Percentiles rank a stretch among this genome's conserved stretches.
Conservation (phyloP, 2,329 filamentous ascomycete genomes). For the Talaromyces sp. region DNA sequence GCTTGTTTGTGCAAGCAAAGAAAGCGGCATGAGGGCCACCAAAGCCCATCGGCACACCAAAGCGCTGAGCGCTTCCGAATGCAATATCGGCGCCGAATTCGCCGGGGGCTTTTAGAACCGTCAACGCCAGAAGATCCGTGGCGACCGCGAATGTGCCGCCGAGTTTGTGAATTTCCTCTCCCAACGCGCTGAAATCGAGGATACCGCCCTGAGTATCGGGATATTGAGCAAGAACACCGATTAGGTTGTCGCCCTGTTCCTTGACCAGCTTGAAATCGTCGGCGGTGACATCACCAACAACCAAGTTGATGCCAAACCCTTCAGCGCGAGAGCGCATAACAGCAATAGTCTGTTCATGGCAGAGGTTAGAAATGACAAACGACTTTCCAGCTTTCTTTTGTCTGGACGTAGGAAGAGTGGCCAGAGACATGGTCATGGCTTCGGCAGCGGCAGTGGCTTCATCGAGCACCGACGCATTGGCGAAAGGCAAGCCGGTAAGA, state of each 20-base stretch:
- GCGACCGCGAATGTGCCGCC: conserved; percentile 80
- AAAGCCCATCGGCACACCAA: conserved; percentile 87
- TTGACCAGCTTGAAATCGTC: conserved; percentile 63
- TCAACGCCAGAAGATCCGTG: conserved; percentile 84
- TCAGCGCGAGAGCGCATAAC: conserved; percentile 81
- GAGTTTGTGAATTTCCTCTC: conserved; percentile 70
- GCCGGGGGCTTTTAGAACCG: conserved; percentile 79
- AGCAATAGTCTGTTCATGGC: conserved; percentile 80
- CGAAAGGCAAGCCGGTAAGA: conserved; percentile 77
- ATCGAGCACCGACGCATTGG: conserved; percentile 87
- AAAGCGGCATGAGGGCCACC: conserved; percentile 96
- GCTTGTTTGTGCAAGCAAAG: conserved; percentile 84
- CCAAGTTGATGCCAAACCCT: conserved; percentile 82
- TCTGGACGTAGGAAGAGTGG: conserved; percentile 64
- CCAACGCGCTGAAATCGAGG: conserved; percentile 67
- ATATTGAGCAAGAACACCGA: conserved; percentile 92
- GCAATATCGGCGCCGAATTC: conserved; percentile 95
- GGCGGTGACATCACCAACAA: conserved; percentile 66
- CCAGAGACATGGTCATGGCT: conserved; percentile 90
- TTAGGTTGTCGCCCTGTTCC: conserved; percentile 71
- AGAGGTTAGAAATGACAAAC: conserved; percentile 75
- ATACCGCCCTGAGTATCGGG: conserved; percentile 83
- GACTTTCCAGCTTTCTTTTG: conserved; percentile 73
- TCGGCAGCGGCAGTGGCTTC: conserved; percentile 91
- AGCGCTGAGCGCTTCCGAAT: conserved; percentile 85